Evolutionary conservation across 1,284 basidiomycete species (phyloP).

Genomic region (Cryptococcus sp.): DNA sequence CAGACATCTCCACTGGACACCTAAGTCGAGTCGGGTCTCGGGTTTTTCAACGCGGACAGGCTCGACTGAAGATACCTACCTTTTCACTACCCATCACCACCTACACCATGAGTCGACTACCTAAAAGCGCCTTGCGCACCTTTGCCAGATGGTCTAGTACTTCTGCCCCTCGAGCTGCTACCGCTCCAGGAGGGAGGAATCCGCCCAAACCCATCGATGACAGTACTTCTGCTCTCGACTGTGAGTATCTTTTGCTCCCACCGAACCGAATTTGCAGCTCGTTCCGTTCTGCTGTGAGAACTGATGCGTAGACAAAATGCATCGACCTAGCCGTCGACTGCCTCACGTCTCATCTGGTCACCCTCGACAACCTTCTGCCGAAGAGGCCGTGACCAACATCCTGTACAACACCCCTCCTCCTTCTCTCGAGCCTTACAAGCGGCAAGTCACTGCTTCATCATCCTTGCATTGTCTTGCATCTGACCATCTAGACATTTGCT

Average conservation of each 20-base stretch:
- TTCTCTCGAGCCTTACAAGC: conserved; percentile 87
- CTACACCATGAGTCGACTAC: conserved; percentile 15
- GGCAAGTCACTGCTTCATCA: too few relatives aligned
- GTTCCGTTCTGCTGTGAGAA: not conserved
- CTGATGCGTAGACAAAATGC: conserved; percentile 41
- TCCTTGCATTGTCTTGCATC: too few relatives aligned
- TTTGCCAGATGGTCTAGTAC: conserved; percentile 14
- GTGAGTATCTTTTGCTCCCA: conserved; percentile 61
- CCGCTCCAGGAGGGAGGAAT: conserved; percentile 4
- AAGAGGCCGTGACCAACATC: conserved; percentile 93
- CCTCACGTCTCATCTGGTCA: conserved; percentile 36
- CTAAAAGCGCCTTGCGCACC: not conserved
- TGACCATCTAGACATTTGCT: conserved; percentile 69
- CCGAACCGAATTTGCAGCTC: too few relatives aligned
- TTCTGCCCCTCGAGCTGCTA: conserved; percentile 7
- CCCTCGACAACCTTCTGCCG: conserved; percentile 57
- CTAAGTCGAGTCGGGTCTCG: too few relatives aligned
- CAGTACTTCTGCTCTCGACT: conserved; percentile 89
- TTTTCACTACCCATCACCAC: not conserved
- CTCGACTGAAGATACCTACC: not conserved
- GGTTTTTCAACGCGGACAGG: too few relatives aligned
- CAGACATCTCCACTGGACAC: too few relatives aligned
- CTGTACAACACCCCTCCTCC: conserved; percentile 94
- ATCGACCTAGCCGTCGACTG: conserved; percentile 33
- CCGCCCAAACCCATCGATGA: conserved; percentile 63